phyloP scores from a whole-genome alignment of 495 filamentous ascomycete genomes.

The Oidiodendron maius region DNA sequence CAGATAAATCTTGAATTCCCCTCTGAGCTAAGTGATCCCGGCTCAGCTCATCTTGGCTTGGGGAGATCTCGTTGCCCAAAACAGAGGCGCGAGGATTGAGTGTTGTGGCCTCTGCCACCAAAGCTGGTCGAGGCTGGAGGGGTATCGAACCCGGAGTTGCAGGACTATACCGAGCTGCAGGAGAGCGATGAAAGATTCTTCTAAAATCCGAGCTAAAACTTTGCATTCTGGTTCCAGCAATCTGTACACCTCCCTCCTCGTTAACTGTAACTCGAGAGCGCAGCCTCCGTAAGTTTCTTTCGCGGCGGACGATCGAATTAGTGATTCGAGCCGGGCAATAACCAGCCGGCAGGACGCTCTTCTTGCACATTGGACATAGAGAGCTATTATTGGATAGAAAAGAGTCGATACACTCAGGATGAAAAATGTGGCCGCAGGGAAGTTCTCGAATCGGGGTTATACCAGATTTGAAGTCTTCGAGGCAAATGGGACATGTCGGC shows the following conservation, averaged over 20 bases:
- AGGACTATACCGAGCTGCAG: neutral
- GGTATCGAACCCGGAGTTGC: neutral
- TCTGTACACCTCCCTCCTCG: constrained; percentile 3
- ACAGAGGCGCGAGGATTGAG: neutral
- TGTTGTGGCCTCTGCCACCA: constrained; percentile 5
- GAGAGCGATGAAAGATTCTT: neutral
- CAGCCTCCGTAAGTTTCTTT: constrained; percentile 49
- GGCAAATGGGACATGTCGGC: constrained; percentile 77
- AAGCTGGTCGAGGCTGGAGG: constrained; percentile 7
- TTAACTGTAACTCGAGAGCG: constrained; percentile 21
- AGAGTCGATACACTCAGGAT: constrained; percentile 80
- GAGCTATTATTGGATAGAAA: constrained; percentile 67
- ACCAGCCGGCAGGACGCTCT: constrained; percentile 59
- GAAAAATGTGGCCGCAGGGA: constrained; percentile 86
- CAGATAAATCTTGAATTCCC: constrained; percentile 13
- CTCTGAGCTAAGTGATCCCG: constrained; percentile 8
- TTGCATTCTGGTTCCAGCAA: neutral
- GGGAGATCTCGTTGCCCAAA: neutral
- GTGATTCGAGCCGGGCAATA: constrained; percentile 64
- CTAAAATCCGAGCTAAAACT: neutral
- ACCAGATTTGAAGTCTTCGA: constrained; percentile 68
- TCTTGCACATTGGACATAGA: constrained; percentile 85
- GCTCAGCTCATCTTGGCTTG: neutral
- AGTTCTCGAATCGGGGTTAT: constrained; percentile 72
- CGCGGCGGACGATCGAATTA: constrained; percentile 76